Evolutionary conservation across 441 rosid species (phyloP), one percentile per base, ranked within the genome.

Genomic region (Melastoma candidum): DNA sequence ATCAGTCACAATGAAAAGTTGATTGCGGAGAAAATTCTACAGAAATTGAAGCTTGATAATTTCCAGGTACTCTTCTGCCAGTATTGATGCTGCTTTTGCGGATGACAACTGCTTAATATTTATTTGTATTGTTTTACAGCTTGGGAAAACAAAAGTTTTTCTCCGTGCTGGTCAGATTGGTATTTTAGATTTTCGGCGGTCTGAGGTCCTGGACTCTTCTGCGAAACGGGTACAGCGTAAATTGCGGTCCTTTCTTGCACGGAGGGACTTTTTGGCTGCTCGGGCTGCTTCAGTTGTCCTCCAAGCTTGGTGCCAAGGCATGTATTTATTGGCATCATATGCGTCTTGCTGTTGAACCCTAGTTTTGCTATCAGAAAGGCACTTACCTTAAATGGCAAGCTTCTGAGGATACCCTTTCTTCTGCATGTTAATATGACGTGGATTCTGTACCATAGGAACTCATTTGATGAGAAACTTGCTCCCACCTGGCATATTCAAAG

Each of bases 91-190:
- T 17, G 22, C 22, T 17, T 17, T 17, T 17, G 22, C 22, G 22
- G 22, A 17, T 17, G 22, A 17, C 22, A 17, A 3, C 5, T 3
- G 7, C 5, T 29, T 56, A 11, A 3, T 11, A 22, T 53, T 51
- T 52, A 47, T 32, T 8, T 52, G 22, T 17, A 17, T 58, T 32
- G 57, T 66, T 17, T 60, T 65, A 68, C 79, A 94, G 99, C 70
- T 89, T 74, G 99, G 99, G 12, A 82, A 63, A 77, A 82, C 84
- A 51, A 94, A 94, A 73, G 99, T 94, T 48, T 94, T 87, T 73
- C 95, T 94, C 39, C 80, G 99, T 71, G 94, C 97, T 69, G 96
- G 99, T 64, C 97, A 94, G 76, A 89, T 94, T 72, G 99, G 96
- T 41, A 65, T 78, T 63, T 82, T 94, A 61, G 97, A 94, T 67